A percentile compares a stretch with the other conserved stretches of the same genome.
phyloP scores from a whole-genome alignment of 805 yeast species.

The Jamesozyma piceae region DNA sequence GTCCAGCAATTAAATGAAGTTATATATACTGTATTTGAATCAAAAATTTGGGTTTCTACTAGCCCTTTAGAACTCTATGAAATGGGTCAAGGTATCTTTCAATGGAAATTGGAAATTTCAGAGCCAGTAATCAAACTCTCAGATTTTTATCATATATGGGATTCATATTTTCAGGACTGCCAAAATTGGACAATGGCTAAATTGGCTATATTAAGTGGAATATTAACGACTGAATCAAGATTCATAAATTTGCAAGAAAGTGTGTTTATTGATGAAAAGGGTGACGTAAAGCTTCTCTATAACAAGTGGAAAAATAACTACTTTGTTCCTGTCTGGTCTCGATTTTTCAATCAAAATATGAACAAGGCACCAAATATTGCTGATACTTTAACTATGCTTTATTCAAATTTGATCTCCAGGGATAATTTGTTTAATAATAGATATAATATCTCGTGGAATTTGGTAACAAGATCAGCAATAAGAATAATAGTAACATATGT shows the following conservation, averaged over 20 bases:
- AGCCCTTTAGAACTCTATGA: slow-evolving; percentile 13
- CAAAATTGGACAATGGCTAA: slow-evolving; percentile 17
- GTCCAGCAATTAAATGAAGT: slow-evolving; percentile 8
- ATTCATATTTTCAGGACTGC: slow-evolving; percentile 9
- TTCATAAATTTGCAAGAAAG: slow-evolving; percentile 13
- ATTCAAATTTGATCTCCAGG: slow-evolving; percentile 5
- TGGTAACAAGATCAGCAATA: slow-evolving; percentile 10
- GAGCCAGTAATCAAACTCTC: slow-evolving; percentile 21
- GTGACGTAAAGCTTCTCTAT: slow-evolving; percentile 10
- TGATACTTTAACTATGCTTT: neutral
- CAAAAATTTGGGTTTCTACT: slow-evolving; percentile 5
- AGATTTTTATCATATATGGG: slow-evolving; percentile 21
- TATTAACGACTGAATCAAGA: slow-evolving; percentile 12
- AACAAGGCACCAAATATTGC: neutral
- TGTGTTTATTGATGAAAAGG: slow-evolving; percentile 20
- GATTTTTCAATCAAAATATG: slow-evolving; percentile 3
- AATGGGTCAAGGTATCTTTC: slow-evolving; percentile 15
- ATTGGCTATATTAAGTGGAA: slow-evolving; percentile 20
- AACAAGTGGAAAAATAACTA: slow-evolving; percentile 13
- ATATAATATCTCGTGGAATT: slow-evolving; percentile 11
- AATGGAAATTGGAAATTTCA: slow-evolving; percentile 27
- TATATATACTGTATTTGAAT: slow-evolving; percentile 11
- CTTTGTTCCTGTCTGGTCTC: slow-evolving; percentile 20
- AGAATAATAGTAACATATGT: slow-evolving; percentile 10
- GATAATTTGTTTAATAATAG: slow-evolving; percentile 1